phyloP scores from a whole-genome alignment of 225 moss, liverwort and hornwort genomes.

The Ulota crispa region DNA sequence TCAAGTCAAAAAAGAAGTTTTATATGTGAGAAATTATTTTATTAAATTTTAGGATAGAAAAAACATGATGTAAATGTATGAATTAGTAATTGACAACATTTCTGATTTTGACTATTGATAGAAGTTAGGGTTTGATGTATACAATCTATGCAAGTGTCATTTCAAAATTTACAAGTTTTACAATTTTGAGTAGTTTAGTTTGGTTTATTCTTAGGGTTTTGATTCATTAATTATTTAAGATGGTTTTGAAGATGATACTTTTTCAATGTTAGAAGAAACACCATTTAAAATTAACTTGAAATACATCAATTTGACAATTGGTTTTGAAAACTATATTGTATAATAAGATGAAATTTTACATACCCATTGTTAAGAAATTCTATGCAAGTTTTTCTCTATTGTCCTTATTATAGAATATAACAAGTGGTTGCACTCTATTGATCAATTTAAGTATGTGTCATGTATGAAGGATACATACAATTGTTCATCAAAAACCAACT shows the following conservation, averaged over 20 bases:
- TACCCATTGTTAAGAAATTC: not conserved
- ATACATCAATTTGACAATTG: not conserved
- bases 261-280: not conserved
- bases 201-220: not conserved
- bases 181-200: too few species aligned
- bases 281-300: not conserved
- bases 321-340: not conserved
- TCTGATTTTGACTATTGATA: not conserved
- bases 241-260: too few species aligned
- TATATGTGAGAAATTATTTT: fast-evolving
- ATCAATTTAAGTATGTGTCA: not conserved
- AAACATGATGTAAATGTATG: not conserved
- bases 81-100: not conserved
- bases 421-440: not conserved
- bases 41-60: not conserved
- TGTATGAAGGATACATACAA: not conserved
- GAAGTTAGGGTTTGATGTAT: constrained; percentile 16
- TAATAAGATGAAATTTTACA: not conserved
- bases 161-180: not conserved
- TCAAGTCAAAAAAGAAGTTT: not conserved
- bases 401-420: not conserved
- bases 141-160: not conserved
- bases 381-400: not conserved
- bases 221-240: not conserved
- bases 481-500: not conserved